Evolutionary conservation across 148 eudicot genomes (phyloP).

Genomic region (Camellia sinensis): DNA sequence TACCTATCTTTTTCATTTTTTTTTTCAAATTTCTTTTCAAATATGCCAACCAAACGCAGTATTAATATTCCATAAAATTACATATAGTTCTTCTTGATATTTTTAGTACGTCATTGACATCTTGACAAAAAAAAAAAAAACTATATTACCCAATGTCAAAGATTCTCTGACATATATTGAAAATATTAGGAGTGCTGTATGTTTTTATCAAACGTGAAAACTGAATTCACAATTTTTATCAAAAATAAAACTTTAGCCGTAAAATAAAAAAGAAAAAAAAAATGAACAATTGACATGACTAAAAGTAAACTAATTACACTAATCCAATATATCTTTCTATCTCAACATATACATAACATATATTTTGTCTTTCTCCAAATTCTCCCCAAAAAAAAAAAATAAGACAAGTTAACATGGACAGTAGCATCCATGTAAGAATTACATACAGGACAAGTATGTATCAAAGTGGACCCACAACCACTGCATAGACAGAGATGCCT

Average conservation of each 20-base stretch:
- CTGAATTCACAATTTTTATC: no score
- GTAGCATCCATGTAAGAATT: conserved; percentile 28
- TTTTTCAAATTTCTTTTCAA: no score
- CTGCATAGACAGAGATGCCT: conserved; percentile 42
- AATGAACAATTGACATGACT: background rate
- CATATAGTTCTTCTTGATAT: no score
- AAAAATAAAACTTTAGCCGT: no score
- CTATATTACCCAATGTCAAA: background rate
- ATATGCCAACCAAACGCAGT: no score
- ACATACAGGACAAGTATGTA: conserved; percentile 34
- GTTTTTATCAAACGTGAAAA: no score
- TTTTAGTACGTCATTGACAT: no score
- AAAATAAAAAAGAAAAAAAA: background rate
- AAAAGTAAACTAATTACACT: conserved; percentile 10
- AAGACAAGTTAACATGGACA: conserved; percentile 32
- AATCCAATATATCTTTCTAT: background rate
- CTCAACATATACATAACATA: background rate
- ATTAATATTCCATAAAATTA: no score
- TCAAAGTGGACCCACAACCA: conserved; percentile 27
- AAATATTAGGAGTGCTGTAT: no score
- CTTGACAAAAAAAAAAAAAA: background rate
- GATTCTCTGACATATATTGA: background rate
- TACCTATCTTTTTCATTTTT: no score
- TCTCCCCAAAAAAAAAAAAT: background rate
- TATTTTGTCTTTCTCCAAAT: background rate